Evolutionary conservation across 345 rosid species (phyloP).

Genomic region (Dovyalis caffra): DNA sequence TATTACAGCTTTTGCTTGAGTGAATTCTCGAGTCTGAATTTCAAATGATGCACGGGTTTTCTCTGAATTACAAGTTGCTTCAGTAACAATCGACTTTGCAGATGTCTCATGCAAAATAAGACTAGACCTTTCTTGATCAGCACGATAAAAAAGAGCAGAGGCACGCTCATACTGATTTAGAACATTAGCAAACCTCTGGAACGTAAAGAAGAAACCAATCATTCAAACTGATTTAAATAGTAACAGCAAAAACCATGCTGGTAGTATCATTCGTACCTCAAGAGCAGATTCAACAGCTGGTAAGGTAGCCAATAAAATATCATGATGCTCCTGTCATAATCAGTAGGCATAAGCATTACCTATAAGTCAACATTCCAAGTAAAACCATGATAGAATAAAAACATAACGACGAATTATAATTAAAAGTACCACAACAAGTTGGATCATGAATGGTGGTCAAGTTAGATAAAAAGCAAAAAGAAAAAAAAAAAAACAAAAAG

Average conservation of each 20-base stretch:
- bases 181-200: conserved; percentile 71
- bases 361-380: not conserved
- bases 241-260: conserved; percentile 11
- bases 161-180: conserved; percentile 68
- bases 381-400: conserved; percentile 1
- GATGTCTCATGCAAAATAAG: conserved; percentile 72
- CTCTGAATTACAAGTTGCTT: conserved; percentile 65
- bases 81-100: conserved; percentile 76
- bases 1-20: conserved; percentile 67
- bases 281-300: conserved; percentile 79
- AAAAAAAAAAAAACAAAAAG: too few species aligned
- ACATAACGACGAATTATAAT: not conserved
- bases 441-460: not conserved
- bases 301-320: conserved; percentile 68
- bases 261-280: conserved; percentile 52
- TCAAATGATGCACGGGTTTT: conserved; percentile 63
- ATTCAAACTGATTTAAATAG: conserved; percentile 10
- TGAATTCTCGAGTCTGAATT: conserved; percentile 72
- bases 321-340: conserved; percentile 79
- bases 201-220: conserved; percentile 25
- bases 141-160: conserved; percentile 61
- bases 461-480: too few species aligned
- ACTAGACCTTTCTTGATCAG: conserved; percentile 82
- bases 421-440: not conserved
- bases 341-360: conserved; percentile 15